phyloP scores from a whole-genome alignment of 331 rosid species.

The Cydonia oblonga region DNA sequence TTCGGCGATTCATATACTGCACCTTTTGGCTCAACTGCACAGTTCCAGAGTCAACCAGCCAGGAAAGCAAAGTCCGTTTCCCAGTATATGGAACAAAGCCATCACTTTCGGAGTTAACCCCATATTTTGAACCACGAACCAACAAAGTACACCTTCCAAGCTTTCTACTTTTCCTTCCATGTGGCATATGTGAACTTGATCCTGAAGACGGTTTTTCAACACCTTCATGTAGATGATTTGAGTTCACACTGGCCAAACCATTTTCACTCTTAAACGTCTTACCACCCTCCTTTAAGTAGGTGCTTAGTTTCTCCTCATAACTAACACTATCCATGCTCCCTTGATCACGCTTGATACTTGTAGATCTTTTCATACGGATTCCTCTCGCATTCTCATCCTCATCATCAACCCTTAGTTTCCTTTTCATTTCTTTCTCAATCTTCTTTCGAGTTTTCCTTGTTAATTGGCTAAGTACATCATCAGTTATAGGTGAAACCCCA shows the following conservation, averaged over 20 bases:
- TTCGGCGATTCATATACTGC: constrained; percentile 68
- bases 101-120: constrained; percentile 59
- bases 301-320: constrained; percentile 73
- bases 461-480: constrained; percentile 79
- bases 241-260: constrained; percentile 34
- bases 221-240: constrained; percentile 39
- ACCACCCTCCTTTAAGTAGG: constrained; percentile 66
- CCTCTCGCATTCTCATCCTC: constrained; percentile 54
- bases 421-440: constrained; percentile 82
- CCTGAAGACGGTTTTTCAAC: constrained; percentile 38
- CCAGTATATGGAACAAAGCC: constrained; percentile 79
- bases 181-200: constrained; percentile 39
- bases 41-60: constrained; percentile 73
- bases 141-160: constrained; percentile 66
- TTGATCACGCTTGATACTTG: constrained; percentile 33
- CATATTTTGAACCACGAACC: constrained; percentile 65
- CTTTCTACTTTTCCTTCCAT: constrained; percentile 68
- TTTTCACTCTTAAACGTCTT: constrained; percentile 60
- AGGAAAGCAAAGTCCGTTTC: constrained; percentile 71
- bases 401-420: constrained; percentile 39
- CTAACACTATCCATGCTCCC: constrained; percentile 62
- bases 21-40: constrained; percentile 84
- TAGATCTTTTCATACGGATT: constrained; percentile 27
- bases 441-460: constrained; percentile 95
- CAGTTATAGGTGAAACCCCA: constrained; percentile 60